Evolutionary conservation across 2,329 filamentous ascomycete genomes (phyloP).

Genomic region (Colletotrichum sp.): DNA sequence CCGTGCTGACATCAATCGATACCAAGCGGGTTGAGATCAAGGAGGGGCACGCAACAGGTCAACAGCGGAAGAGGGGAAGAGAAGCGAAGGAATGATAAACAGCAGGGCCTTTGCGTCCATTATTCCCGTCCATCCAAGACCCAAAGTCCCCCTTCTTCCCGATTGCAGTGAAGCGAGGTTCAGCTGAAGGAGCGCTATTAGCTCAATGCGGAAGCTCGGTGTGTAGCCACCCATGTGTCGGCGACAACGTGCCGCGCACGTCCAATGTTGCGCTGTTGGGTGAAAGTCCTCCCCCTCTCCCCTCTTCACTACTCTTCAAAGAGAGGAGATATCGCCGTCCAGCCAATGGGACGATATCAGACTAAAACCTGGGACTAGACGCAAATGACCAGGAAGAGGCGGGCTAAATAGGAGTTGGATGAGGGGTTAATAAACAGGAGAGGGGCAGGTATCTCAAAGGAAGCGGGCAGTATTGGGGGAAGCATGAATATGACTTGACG

Average conservation of each 20-base stretch:
- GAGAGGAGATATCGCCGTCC: neutral
- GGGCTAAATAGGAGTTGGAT: neutral
- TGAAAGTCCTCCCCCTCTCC: neutral
- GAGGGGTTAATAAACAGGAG: neutral
- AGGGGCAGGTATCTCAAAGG: neutral
- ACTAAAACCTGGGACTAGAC: neutral
- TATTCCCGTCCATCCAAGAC: neutral
- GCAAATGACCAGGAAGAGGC: neutral
- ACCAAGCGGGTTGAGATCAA: neutral
- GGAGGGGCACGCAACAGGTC: neutral
- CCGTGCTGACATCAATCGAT: neutral
- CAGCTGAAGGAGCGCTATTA: neutral
- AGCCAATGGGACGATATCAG: neutral
- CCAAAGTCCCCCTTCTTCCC: neutral
- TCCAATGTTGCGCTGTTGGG: neutral
- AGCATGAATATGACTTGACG: neutral
- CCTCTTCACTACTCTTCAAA: neutral
- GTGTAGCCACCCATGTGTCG: neutral
- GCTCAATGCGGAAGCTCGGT: neutral
- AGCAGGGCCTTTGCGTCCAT: neutral
- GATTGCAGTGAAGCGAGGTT: neutral
- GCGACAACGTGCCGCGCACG: neutral
- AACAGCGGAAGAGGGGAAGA: neutral
- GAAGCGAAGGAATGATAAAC: neutral
- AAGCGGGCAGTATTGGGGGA: neutral